Evolutionary conservation across 2,329 filamentous ascomycete genomes (phyloP).

Genomic region (Fusarium sarcochroum): DNA sequence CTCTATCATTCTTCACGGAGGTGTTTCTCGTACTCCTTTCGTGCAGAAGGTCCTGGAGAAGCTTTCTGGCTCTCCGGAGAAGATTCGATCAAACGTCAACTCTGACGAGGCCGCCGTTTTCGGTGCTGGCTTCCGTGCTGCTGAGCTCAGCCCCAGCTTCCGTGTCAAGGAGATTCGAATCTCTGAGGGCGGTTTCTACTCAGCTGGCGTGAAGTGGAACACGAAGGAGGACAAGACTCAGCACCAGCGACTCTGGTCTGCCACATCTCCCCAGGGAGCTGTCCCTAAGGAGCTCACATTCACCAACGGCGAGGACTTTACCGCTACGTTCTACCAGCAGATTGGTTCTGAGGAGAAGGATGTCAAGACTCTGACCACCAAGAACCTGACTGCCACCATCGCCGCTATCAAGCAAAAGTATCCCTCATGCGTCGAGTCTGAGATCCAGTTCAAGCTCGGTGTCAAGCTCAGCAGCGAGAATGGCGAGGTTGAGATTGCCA

Average conservation of each 20-base stretch:
- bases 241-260: conserved; percentile 86
- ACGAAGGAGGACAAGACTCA: conserved; percentile 77
- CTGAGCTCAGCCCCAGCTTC: conserved; percentile 93
- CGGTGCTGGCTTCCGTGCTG: conserved; percentile 94
- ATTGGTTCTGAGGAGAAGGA: conserved; percentile 71
- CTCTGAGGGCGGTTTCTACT: conserved; percentile 81
- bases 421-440: conserved; percentile 77
- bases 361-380: conserved; percentile 77
- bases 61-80: conserved; percentile 77
- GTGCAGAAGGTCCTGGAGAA: conserved; percentile 91
- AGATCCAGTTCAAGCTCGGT: conserved; percentile 84
- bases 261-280: conserved; percentile 80
- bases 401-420: conserved; percentile 82
- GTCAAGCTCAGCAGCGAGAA: conserved; percentile 79
- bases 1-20: conserved; percentile 94
- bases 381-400: conserved; percentile 89
- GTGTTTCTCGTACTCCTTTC: conserved; percentile 90
- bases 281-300: conserved; percentile 88
- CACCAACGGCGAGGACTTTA: conserved; percentile 85
- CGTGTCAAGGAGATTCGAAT: conserved; percentile 96
- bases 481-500: conserved; percentile 83
- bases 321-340: conserved; percentile 84
- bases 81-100: conserved; percentile 94
- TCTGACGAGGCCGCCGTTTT: conserved; percentile 97
- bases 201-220: conserved; percentile 81